These are phyloP conservation scores for Centaurea solstitialis DNA, from an alignment of 129 eudicot species.

Conservation along the genomic window DNA sequence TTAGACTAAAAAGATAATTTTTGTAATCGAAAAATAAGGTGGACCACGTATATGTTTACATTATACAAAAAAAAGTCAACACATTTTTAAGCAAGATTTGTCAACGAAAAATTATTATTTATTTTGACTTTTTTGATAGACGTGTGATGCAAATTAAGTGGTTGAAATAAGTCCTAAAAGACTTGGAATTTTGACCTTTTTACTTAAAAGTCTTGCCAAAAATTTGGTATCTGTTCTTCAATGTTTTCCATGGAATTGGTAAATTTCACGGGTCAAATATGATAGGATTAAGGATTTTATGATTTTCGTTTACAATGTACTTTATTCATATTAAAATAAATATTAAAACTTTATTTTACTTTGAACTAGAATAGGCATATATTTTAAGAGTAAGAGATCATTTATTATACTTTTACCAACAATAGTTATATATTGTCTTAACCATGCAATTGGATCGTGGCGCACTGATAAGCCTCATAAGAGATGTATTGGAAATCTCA, in stretches of 20 bases:
- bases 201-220: conserved; percentile 25
- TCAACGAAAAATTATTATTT: conserved; percentile 29
- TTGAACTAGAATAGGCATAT: too few species aligned
- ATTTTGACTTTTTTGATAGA: conserved; percentile 27
- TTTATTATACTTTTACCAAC: too few species aligned
- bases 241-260: background rate
- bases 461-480: too few species aligned
- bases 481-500: too few species aligned
- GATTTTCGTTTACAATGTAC: background rate
- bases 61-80: conserved; percentile 22
- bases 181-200: conserved; percentile 32
- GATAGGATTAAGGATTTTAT: background rate
- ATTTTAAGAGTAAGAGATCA: too few species aligned
- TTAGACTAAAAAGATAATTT: background rate
- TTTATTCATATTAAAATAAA: too few species aligned
- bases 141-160: conserved; percentile 41
- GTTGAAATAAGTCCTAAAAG: conserved; percentile 32
- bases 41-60: conserved; percentile 23
- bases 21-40: conserved; percentile 3
- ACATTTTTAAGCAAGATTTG: conserved; percentile 20
- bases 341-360: too few species aligned
- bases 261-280: background rate
- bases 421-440: too few species aligned
- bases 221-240: conserved; percentile 27
- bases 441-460: too few species aligned